A percentile compares a stretch with the other conserved stretches of the same genome.
Conservation (phyloP, 208 protist species). For the Acanthamoeba royreba region DNA sequence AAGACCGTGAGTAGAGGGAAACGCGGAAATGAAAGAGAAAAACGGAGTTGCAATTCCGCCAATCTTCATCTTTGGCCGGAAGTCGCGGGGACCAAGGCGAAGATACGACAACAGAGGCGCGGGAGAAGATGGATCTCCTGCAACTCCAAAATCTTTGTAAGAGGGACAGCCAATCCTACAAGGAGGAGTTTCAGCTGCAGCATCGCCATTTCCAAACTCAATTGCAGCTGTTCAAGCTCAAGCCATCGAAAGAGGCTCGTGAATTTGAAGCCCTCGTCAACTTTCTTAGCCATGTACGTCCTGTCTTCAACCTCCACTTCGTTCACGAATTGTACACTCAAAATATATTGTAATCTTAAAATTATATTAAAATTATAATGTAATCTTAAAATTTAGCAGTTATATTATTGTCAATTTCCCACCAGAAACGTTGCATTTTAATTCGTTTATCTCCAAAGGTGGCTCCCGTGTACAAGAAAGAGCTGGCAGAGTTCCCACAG, state of each 20-base stretch:
- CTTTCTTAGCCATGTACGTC: slow-evolving; percentile 75
- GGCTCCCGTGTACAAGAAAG: slow-evolving; percentile 87
- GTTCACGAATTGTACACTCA: too few relatives aligned
- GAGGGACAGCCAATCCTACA: slow-evolving; percentile 90
- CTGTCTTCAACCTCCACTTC: background rate
- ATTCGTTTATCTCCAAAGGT: slow-evolving; percentile 76
- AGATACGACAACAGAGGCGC: too few relatives aligned
- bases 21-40: too few relatives aligned
- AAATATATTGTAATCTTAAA: too few relatives aligned
- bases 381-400: too few relatives aligned
- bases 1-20: too few relatives aligned
- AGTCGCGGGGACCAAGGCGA: too few relatives aligned
- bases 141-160: slow-evolving; percentile 94
- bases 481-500: slow-evolving; percentile 86
- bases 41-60: too few relatives aligned
- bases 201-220: slow-evolving; percentile 91
- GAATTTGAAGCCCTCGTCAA: slow-evolving; percentile 71
- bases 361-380: too few relatives aligned
- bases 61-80: background rate
- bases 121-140: slow-evolving; percentile 85
- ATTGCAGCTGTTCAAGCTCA: slow-evolving; percentile 87
- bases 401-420: too few relatives aligned
- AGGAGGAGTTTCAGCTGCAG: slow-evolving; percentile 93
- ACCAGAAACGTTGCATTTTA: too few relatives aligned
- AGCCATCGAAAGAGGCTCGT: slow-evolving; percentile 77